These are phyloP conservation scores for Fusarium circinatum DNA, from an alignment of 2,329 filamentous ascomycete genomes.

Conservation along the genomic window DNA sequence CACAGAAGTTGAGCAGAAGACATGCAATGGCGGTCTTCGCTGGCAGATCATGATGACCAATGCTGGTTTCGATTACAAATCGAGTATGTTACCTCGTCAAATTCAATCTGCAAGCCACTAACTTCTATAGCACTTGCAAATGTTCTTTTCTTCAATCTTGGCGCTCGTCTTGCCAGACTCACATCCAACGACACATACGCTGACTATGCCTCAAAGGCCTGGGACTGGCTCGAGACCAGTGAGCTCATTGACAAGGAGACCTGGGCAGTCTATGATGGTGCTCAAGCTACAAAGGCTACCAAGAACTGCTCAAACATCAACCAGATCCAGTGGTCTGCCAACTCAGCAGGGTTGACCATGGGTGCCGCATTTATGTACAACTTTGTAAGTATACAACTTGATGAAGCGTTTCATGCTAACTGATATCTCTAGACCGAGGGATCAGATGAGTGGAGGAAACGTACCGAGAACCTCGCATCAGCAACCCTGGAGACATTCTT, in stretches of 20 bases:
- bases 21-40: conserved; percentile 65
- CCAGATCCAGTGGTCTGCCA: conserved; percentile 72
- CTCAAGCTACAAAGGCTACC: conserved; percentile 59
- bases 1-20: conserved; percentile 58
- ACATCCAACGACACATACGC: conserved; percentile 73
- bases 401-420: conserved; percentile 12
- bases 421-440: not conserved
- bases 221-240: conserved; percentile 66
- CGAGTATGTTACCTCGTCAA: conserved; percentile 51
- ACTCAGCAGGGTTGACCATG: conserved; percentile 68
- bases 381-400: conserved; percentile 51
- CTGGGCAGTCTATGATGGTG: conserved; percentile 73
- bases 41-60: conserved; percentile 83
- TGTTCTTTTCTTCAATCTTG: conserved; percentile 71
- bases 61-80: conserved; percentile 81
- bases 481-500: conserved; percentile 62
- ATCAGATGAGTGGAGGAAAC: conserved; percentile 60
- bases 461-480: conserved; percentile 64
- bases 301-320: conserved; percentile 70
- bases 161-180: conserved; percentile 76
- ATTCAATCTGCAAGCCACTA: fast-evolving
- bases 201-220: conserved; percentile 69
- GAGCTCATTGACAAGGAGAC: conserved; percentile 67
- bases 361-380: conserved; percentile 77
- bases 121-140: conserved; percentile 62